phyloP scores from a whole-genome alignment of 129 eudicot species.

The Helianthus annuus region HanXRQr2.0-SUNRISE NC_035447.2:88188969-88189468 shows the following conservation, averaged over 20 bases:
- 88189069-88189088: slow-evolving; percentile 52
- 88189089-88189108: slow-evolving; percentile 15
- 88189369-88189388: slow-evolving; percentile 87
- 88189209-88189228: slow-evolving; percentile 36
- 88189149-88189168: slow-evolving; percentile 35
- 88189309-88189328: too few relatives aligned
- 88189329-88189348: slow-evolving; percentile 15
- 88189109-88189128: not conserved
- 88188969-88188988: too few relatives aligned
- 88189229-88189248: slow-evolving; percentile 61
- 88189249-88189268: slow-evolving; percentile 60
- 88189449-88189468: slow-evolving; percentile 54
- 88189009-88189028: too few relatives aligned
- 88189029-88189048: not conserved
- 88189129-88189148: not conserved
- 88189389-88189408: slow-evolving; percentile 94
- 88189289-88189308: too few relatives aligned
- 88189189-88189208: slow-evolving; percentile 26
- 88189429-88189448: slow-evolving; percentile 89
- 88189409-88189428: slow-evolving; percentile 93
- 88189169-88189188: slow-evolving; percentile 18
- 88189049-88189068: slow-evolving; percentile 21
- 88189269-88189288: slow-evolving; percentile 61
- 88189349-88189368: slow-evolving; percentile 96
- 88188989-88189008: too few relatives aligned